A percentile compares a stretch with the other conserved stretches of the same genome.
These are phyloP conservation scores for Cordyceps cateniannulata DNA, from an alignment of 2,329 filamentous ascomycete species.

Conservation along the genomic window DNA sequence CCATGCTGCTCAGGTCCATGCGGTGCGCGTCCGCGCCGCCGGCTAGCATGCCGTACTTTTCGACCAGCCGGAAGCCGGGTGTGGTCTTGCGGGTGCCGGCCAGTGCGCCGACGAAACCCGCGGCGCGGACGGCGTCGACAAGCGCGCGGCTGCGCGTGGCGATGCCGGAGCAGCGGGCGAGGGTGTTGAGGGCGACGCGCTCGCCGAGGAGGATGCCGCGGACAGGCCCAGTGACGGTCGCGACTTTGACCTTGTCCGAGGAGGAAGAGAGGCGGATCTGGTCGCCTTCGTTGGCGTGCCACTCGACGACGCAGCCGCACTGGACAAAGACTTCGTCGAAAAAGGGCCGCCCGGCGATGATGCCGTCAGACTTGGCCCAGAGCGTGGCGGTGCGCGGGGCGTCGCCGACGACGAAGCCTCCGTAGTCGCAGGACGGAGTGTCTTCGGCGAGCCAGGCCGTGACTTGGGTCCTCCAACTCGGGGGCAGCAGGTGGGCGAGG, in stretches of 20 bases:
- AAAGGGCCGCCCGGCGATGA: conserved; percentile 89
- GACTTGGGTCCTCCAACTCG: conserved; percentile 75
- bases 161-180: conserved; percentile 86
- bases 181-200: conserved; percentile 82
- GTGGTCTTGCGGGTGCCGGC: conserved; percentile 96
- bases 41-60: conserved; percentile 97
- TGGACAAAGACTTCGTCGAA: conserved; percentile 90
- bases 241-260: conserved; percentile 52
- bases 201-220: conserved; percentile 81
- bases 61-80: conserved; percentile 87
- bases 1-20: conserved; percentile 89
- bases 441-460: conserved; percentile 90
- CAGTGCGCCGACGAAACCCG: conserved; percentile 76
- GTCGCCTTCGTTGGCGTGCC: conserved; percentile 74
- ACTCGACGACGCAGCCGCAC: conserved; percentile 84
- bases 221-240: conserved; percentile 79
- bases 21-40: conserved; percentile 89
- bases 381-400: conserved; percentile 56
- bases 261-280: conserved; percentile 42
- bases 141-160: conserved; percentile 61
- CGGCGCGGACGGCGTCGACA: conserved; percentile 48
- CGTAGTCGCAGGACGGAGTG: conserved; percentile 94
- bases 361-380: conserved; percentile 64
- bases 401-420: conserved; percentile 89
- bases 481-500: conserved; percentile 67